Evolutionary conservation across 495 filamentous ascomycete species (phyloP), one percentile per base, ranked within the genome.

Genomic region (Annulohypoxylon nitens): DNA sequence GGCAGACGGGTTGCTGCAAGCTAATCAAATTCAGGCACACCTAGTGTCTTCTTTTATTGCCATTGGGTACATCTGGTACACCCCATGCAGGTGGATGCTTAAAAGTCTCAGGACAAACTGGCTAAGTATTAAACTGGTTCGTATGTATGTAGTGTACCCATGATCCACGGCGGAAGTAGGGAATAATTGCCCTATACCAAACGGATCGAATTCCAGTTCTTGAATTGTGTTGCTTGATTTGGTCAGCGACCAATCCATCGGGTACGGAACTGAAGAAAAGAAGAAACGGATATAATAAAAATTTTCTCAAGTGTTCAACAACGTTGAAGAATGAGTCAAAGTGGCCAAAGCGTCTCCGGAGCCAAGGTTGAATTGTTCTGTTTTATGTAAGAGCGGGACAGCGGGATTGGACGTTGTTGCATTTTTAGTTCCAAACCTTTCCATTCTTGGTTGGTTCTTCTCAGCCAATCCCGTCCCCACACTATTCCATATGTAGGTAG

Each of bases 11-110:
- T 64, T 61, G 59, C 63, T 70, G 72, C 72, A 75, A 71, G 71
- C 71, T 74, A 74, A 74, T 74, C 71, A 74, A 64, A 70, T 67
- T 36, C 66, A 67, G 66, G 70, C 63, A 73, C 70, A 73, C 36
- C n/a, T 54, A 26, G 33, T 14, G 43, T 5, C 30, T 18, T 20
- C 23, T 2, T 41, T 41, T 23, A 43, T 60, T 59, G 63, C 55
- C 36, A 67, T 72, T 72, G 70, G 70, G 50, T 48, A 66, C n/a
- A 18, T 66, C 18, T 20, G 70, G 50, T 62, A 66, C 23, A n/a
- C 61, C 30, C 14, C 26, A 58, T 70, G 51, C 51, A 70, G 59
- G 41, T 58, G 23, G 59, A 64, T 64, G 60, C 51, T 39, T 41
- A 64, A 57, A 57, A 43, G 58, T 36, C 41, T 23, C 43, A 58